Conservation (phyloP, 2,329 filamentous ascomycete genomes). For the Neopestalotiopsis clavispora region DNA sequence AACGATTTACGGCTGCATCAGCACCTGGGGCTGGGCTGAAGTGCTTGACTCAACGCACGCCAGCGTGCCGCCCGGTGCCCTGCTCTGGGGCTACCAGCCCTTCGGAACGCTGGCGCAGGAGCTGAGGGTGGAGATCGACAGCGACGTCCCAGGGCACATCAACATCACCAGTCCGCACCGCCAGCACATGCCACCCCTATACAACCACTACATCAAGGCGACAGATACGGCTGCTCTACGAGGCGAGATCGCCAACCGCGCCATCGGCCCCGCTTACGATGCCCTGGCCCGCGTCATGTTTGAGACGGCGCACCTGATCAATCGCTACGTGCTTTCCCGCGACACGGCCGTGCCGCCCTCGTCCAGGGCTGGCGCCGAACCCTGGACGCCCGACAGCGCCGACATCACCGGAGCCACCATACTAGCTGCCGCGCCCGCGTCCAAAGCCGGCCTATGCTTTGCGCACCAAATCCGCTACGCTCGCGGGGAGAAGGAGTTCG, state of each 20-base stretch:
- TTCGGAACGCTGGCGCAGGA: not conserved
- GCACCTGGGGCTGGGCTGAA: constrained; percentile 3
- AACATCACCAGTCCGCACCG: not conserved
- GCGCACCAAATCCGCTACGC: not conserved
- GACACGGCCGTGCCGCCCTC: not conserved
- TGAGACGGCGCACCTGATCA: not conserved
- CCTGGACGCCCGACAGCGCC: not conserved
- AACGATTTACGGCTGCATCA: not conserved
- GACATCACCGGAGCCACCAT: not conserved
- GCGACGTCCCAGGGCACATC: not conserved
- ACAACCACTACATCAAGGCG: not conserved
- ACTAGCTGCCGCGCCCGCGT: not conserved
- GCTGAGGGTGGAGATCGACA: not conserved
- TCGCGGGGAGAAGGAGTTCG: not conserved
- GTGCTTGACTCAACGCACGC: not conserved
- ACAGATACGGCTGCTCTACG: not conserved
- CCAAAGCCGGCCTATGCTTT: not conserved
- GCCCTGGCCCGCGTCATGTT: not conserved
- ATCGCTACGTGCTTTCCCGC: not conserved
- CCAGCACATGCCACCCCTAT: not conserved
- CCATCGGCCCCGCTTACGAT: not conserved
- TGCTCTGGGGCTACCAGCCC: not conserved
- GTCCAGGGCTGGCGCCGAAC: not conserved
- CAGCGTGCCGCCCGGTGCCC: not conserved
- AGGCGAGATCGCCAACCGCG: not conserved